Percentiles rank a stretch among this genome's conserved stretches.
Evolutionary conservation across 1,284 basidiomycete genomes (phyloP).

Genomic region (Pseudozyma tsukubaensis): DNA sequence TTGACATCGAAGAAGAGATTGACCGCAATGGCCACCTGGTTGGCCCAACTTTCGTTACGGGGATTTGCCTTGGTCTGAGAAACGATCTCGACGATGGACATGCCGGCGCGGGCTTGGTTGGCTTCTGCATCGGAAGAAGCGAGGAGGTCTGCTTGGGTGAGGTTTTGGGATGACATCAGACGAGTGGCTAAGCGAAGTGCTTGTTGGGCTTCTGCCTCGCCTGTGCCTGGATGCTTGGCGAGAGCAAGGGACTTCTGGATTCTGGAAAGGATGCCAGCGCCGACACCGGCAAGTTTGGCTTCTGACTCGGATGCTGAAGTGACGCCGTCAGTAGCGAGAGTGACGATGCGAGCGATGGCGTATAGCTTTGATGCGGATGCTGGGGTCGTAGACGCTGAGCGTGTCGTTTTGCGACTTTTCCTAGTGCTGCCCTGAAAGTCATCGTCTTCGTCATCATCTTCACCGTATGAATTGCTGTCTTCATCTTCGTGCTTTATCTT

Average conservation of each 20-base stretch:
- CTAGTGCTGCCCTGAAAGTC: constrained; percentile 11
- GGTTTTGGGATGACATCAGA: constrained; percentile 50
- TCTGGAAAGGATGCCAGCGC: constrained; percentile 42
- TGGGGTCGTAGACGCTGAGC: neutral
- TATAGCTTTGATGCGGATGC: constrained; percentile 28
- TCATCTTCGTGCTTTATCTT: neutral
- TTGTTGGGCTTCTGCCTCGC: constrained; percentile 52
- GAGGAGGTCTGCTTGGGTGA: constrained; percentile 52
- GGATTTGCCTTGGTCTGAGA: constrained; percentile 32
- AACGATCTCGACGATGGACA: constrained; percentile 48
- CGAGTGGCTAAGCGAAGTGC: constrained; percentile 46
- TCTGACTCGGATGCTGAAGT: constrained; percentile 18
- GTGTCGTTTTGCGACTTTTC: constrained; percentile 1
- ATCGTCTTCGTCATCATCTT: constrained; percentile 10
- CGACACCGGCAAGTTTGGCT: constrained; percentile 36
- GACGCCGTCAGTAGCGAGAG: constrained; percentile 40
- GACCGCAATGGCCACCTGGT: constrained; percentile 44
- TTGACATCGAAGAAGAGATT: constrained; percentile 54
- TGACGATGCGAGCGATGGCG: constrained; percentile 33
- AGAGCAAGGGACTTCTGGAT: constrained; percentile 52
- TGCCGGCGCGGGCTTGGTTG: constrained; percentile 37
- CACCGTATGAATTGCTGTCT: neutral
- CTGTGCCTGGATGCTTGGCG: constrained; percentile 48
- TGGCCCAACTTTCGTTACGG: constrained; percentile 49
- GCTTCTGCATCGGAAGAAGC: constrained; percentile 26